Conservation (phyloP, 1,284 basidiomycete genomes). For the Moesziomyces parantarcticus region DNA sequence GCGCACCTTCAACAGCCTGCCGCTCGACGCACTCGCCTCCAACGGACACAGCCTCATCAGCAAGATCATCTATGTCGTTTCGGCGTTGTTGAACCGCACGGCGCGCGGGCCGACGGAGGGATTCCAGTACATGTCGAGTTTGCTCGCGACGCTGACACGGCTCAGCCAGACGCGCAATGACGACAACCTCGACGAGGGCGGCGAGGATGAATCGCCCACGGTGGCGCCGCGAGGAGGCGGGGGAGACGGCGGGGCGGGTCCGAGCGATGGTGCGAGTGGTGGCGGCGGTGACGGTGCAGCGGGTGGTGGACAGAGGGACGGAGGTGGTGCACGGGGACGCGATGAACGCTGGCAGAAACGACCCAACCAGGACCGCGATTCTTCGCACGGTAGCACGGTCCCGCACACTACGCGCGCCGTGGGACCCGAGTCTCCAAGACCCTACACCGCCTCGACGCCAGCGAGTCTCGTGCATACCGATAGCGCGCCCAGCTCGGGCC, state of each 20-base stretch:
- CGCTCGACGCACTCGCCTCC: slow-evolving; percentile 49
- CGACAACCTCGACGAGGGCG: slow-evolving; percentile 15
- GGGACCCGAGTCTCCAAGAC: neutral
- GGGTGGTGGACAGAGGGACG: neutral
- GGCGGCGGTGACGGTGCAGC: neutral
- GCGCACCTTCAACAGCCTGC: slow-evolving; percentile 35
- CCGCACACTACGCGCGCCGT: no score
- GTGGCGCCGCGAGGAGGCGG: neutral
- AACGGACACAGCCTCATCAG: slow-evolving; percentile 47
- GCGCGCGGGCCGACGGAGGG: slow-evolving; percentile 11
- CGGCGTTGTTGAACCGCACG: slow-evolving; percentile 27
- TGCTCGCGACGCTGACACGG: slow-evolving; percentile 34
- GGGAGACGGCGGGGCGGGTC: neutral
- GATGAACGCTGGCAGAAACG: neutral
- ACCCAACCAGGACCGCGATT: no score
- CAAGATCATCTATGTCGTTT: slow-evolving; percentile 51
- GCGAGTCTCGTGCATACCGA: neutral
- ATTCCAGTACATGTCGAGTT: slow-evolving; percentile 38
- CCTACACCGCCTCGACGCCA: neutral
- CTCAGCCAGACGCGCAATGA: slow-evolving; percentile 34
- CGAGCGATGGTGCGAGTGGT: slow-evolving; percentile 1
- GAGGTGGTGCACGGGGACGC: neutral
- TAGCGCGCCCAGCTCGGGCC: slow-evolving; percentile 6
- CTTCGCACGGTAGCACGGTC: no score
- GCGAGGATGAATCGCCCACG: neutral